Evolutionary conservation across 2,329 filamentous ascomycete species (phyloP), one percentile per base, ranked within the genome.

Genomic region (Hypoxylon sp.): DNA sequence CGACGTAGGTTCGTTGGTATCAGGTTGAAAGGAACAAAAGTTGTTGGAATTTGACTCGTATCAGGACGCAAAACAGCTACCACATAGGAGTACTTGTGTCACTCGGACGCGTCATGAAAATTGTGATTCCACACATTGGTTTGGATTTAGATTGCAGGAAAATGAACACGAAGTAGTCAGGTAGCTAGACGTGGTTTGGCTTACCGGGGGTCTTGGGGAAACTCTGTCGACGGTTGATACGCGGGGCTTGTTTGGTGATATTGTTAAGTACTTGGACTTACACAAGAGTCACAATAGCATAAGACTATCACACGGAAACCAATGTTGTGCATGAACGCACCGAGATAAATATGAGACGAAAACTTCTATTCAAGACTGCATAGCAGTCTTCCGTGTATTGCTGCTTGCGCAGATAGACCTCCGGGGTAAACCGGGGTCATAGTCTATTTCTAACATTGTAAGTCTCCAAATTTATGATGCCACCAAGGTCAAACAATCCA

Each of bases 321-420:
- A 36, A 25, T 36, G 17, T n/a, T 7, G 17, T 41, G 6, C 21
- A 46, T 10, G 23, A 11, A 13, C 25, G 34, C 5, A 25, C 2
- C 6, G 23, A 41, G 23, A 5, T n/a, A 28, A 30, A 14, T 51
- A 23, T 41, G 43, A n/a, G 19, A 63, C 34, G 25, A 57, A 63
- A 58, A 34, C 11, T 19, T 67, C 21, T 59, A 62, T 64, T 67
- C 41, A 55, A 60, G 28, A 65, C 49, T 45, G 28, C 19, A 34
- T 43, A 41, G 38, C 32, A 32, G 30, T 38, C 23, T 60, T 50
- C 9, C 13, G 41, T 60, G 38, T 65, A 41, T 41, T 32, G 57
- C 48, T 65, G 67, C 67, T 70, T 55, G 67, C 67, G 67, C 67
- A 67, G 45, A 28, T 58, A 43, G 53, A 60, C 41, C 38, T 58